phyloP scores from a whole-genome alignment of 805 yeast species.

The Teunomyces pallodes region DNA sequence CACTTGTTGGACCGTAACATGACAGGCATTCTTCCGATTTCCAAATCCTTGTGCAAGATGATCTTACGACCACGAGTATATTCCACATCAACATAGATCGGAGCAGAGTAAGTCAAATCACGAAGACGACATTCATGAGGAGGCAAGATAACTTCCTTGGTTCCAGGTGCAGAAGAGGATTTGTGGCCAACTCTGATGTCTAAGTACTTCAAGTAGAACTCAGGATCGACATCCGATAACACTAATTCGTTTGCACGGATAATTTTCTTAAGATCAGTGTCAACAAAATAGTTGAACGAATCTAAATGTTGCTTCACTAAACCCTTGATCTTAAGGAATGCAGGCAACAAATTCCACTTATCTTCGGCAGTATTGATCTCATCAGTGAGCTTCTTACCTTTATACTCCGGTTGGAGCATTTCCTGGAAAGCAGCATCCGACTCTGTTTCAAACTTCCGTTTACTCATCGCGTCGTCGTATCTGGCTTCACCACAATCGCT shows the following conservation, averaged over 20 bases:
- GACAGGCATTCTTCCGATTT: slow-evolving; percentile 98
- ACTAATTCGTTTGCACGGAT: slow-evolving; percentile 87
- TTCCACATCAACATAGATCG: slow-evolving; percentile 94
- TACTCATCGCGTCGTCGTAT: neutral
- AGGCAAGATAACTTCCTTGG: slow-evolving; percentile 63
- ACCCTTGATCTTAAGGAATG: slow-evolving; percentile 93
- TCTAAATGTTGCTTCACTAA: slow-evolving; percentile 96
- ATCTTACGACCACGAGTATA: slow-evolving; percentile 93
- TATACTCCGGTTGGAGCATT: slow-evolving; percentile 73
- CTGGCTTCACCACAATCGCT: neutral
- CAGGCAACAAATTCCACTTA: slow-evolving; percentile 96
- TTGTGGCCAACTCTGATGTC: slow-evolving; percentile 90
- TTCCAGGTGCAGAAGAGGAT: slow-evolving; percentile 48
- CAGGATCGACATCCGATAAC: slow-evolving; percentile 94
- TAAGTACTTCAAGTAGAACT: slow-evolving; percentile 86
- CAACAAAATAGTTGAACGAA: slow-evolving; percentile 96
- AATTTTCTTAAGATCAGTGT: slow-evolving; percentile 87
- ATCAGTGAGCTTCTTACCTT: slow-evolving; percentile 85
- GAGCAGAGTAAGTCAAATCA: slow-evolving; percentile 93
- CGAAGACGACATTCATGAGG: slow-evolving; percentile 96
- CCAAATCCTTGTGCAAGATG: slow-evolving; percentile 84
- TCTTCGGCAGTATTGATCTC: slow-evolving; percentile 89
- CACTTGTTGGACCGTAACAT: slow-evolving; percentile 95
- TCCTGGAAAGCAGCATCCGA: slow-evolving; percentile 69
- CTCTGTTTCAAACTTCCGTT: slow-evolving; percentile 10